A percentile compares a stretch with the other conserved stretches of the same genome.
phyloP scores from a whole-genome alignment of 306 rosid species.

The Ceratonia siliqua region DNA sequence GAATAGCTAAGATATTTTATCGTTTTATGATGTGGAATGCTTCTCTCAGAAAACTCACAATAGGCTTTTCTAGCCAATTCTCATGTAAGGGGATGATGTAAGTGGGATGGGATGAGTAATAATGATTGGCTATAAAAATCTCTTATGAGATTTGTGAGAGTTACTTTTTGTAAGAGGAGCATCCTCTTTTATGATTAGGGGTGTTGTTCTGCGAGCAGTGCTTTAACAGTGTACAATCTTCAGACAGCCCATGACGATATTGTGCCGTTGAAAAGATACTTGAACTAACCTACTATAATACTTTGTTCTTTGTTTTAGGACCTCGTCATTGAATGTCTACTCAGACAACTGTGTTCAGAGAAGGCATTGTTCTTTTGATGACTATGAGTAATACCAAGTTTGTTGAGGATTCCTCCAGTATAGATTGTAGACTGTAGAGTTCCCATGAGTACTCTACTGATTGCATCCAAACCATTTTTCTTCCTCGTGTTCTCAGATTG shows the following conservation, averaged over 20 bases:
- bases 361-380: slow-evolving; percentile 22
- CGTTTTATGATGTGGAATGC: too few species aligned
- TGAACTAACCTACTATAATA: not conserved
- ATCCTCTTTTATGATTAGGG: not conserved
- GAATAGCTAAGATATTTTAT: not conserved
- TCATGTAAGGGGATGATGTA: too few species aligned
- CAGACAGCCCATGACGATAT: not conserved
- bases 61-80: too few species aligned
- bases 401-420: not conserved
- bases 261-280: not conserved
- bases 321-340: not conserved
- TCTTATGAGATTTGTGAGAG: too few species aligned
- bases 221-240: not conserved
- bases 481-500: slow-evolving; percentile 1
- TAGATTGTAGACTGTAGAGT: not conserved
- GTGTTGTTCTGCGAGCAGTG: not conserved
- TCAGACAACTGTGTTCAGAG: not conserved
- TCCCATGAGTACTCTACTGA: not conserved
- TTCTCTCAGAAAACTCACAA: too few species aligned
- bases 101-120: too few species aligned
- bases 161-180: too few species aligned
- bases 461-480: not conserved
- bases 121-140: too few species aligned
- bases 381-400: not conserved
- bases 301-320: not conserved